These are phyloP conservation scores for Lepidium sativum DNA, from an alignment of 345 rosid species.

Conservation along the genomic window DNA sequence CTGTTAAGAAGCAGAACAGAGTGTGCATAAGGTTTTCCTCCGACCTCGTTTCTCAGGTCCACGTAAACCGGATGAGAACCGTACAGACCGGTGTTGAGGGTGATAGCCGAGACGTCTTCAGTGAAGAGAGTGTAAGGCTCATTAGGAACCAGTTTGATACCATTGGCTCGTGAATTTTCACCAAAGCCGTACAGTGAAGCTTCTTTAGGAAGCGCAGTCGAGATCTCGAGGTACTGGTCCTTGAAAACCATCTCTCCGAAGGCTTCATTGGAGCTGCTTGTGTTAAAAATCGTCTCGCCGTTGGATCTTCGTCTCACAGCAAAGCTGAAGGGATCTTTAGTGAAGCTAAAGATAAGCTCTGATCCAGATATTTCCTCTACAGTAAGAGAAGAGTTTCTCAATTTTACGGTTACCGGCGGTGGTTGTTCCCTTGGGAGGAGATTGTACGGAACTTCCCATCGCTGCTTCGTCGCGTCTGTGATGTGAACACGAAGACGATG, in stretches of 20 bases:
- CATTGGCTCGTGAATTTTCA: slow-evolving; percentile 86
- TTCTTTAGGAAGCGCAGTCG: slow-evolving; percentile 65
- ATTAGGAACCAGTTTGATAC: slow-evolving; percentile 72
- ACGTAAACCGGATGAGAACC: slow-evolving; percentile 91
- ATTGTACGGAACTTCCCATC: slow-evolving; percentile 94
- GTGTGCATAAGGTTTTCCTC: slow-evolving; percentile 51
- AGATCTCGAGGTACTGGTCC: slow-evolving; percentile 91
- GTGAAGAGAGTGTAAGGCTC: slow-evolving; percentile 94
- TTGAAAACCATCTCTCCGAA: slow-evolving; percentile 51
- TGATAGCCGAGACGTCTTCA: slow-evolving; percentile 61
- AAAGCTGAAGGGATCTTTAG: slow-evolving; percentile 65
- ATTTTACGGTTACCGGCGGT: slow-evolving; percentile 37
- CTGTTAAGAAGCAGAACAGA: slow-evolving; percentile 81
- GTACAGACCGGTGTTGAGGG: slow-evolving; percentile 70
- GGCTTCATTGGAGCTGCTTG: neutral
- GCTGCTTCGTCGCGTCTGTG: slow-evolving; percentile 70
- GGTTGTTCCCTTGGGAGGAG: slow-evolving; percentile 65
- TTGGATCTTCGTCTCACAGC: slow-evolving; percentile 69
- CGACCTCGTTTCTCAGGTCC: slow-evolving; percentile 78
- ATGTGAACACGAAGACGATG: slow-evolving; percentile 72
- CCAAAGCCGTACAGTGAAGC: slow-evolving; percentile 87
- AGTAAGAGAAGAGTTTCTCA: slow-evolving; percentile 35
- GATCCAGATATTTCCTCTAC: slow-evolving; percentile 51
- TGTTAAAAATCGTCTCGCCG: slow-evolving; percentile 67
- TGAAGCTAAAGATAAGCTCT: slow-evolving; percentile 56